These are phyloP conservation scores for Harringtonia lauricola DNA, from an alignment of 2,329 filamentous ascomycete genomes.

Conservation along the genomic window DNA sequence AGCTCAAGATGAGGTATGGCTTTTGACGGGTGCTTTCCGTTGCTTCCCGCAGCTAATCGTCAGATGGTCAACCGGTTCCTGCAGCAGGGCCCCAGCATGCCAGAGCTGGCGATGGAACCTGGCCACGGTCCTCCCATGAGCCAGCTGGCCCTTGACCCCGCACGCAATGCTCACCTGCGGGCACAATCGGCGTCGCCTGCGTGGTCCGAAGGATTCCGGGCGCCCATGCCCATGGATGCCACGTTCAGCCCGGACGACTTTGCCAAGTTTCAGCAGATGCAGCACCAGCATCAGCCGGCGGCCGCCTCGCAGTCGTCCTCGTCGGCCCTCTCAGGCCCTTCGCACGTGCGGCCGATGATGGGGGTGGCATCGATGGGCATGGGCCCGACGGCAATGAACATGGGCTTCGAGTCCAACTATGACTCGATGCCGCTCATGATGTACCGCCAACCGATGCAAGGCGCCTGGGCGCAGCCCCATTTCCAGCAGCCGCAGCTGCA, in stretches of 20 bases:
- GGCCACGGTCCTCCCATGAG: conserved; percentile 28
- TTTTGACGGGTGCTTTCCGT: conserved; percentile 19
- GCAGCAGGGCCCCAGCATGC: conserved; percentile 58
- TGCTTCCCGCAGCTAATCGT: background rate
- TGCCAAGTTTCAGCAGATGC: conserved; percentile 70
- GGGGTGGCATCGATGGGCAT: conserved; percentile 38
- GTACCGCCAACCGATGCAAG: conserved; percentile 32
- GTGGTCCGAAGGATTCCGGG: conserved; percentile 42
- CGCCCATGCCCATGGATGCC: conserved; percentile 60
- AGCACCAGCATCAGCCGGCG: conserved; percentile 27
- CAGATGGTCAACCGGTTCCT: conserved; percentile 93
- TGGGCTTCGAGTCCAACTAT: conserved; percentile 37
- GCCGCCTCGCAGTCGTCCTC: conserved; percentile 34
- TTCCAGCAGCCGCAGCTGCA: conserved; percentile 21
- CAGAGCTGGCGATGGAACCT: conserved; percentile 41
- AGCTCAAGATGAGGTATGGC: conserved; percentile 69
- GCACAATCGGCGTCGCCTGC: conserved; percentile 42
- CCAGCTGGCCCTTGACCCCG: conserved; percentile 34
- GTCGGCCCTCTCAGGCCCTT: conserved; percentile 46
- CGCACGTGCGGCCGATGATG: conserved; percentile 50
- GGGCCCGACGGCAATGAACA: conserved; percentile 12
- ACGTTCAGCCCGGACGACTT: conserved; percentile 74
- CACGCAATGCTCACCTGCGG: conserved; percentile 38
- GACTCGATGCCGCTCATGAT: conserved; percentile 31
- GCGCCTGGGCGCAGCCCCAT: conserved; percentile 26